These are phyloP conservation scores for Solanum lycopersicoides DNA, from an alignment of 257 asterid genomes.

Conservation along the genomic window DNA sequence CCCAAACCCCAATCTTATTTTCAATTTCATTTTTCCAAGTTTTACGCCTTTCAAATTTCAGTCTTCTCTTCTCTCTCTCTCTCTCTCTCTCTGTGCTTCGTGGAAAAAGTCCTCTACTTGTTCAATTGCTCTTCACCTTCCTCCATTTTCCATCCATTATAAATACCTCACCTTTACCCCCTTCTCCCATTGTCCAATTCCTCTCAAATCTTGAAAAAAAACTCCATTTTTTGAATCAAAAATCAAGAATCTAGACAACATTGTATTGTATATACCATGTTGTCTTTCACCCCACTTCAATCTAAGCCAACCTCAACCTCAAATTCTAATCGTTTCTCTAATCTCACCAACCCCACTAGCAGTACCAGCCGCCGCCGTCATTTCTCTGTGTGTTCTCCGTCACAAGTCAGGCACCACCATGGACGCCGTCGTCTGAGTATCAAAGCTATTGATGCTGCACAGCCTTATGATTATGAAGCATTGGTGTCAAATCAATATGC, in stretches of 20 bases:
- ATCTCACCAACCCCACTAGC: not conserved
- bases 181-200: not conserved
- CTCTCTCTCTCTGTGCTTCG: not conserved
- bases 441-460: slow-evolving; percentile 68
- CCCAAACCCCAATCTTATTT: not conserved
- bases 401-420: not conserved
- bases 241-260: not conserved
- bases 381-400: not conserved
- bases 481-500: slow-evolving; percentile 20
- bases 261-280: slow-evolving; percentile 13
- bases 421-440: slow-evolving; percentile 15
- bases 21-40: not conserved
- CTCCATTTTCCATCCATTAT: not conserved
- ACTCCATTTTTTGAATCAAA: not conserved
- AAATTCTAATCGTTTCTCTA: not conserved
- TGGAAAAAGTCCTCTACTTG: not conserved
- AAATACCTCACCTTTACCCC: not conserved
- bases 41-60: not conserved
- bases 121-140: not conserved
- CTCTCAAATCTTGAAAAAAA: not conserved
- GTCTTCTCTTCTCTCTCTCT: not conserved
- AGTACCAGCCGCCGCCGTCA: slow-evolving; percentile 1
- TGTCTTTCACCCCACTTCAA: slow-evolving; percentile 19
- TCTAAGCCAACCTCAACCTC: slow-evolving; percentile 14
- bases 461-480: slow-evolving; percentile 58